These are phyloP conservation scores for Nelumbo lutea DNA, from an alignment of 164 flowering plant species.

Conservation along the genomic window DNA sequence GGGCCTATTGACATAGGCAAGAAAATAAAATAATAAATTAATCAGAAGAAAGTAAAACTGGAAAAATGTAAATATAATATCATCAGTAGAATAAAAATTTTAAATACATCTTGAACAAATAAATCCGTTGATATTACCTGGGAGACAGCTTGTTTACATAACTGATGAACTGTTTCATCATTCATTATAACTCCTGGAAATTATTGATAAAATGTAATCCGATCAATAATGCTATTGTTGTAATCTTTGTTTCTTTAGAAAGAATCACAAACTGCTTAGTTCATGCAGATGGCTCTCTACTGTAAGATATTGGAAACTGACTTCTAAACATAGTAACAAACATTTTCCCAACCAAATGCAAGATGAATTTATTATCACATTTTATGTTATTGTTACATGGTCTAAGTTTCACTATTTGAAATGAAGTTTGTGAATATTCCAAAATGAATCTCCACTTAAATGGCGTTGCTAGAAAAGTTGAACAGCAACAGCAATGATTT, in stretches of 20 bases:
- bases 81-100: neutral
- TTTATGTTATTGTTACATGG: neutral
- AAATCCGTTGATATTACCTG: constrained; percentile 47
- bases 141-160: constrained; percentile 91
- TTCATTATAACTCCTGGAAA: constrained; percentile 84
- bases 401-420: neutral
- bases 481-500: too few relatives aligned
- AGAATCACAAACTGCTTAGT: too few relatives aligned
- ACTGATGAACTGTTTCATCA: constrained; percentile 94
- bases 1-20: constrained; percentile 48
- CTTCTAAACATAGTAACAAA: neutral
- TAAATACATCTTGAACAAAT: too few relatives aligned
- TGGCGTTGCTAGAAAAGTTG: too few relatives aligned
- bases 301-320: neutral
- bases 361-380: neutral
- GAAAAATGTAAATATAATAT: neutral
- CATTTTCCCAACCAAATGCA: neutral
- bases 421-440: too few relatives aligned
- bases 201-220: too few relatives aligned
- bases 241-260: too few relatives aligned
- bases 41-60: neutral
- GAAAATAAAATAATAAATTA: constrained; percentile 6
- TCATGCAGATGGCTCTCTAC: neutral
- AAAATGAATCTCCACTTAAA: too few relatives aligned
- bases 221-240: too few relatives aligned